Evolutionary conservation across 2,329 filamentous ascomycete genomes (phyloP), one percentile per base, ranked within the genome.

Genomic region (Ceratocystis huliohia): DNA sequence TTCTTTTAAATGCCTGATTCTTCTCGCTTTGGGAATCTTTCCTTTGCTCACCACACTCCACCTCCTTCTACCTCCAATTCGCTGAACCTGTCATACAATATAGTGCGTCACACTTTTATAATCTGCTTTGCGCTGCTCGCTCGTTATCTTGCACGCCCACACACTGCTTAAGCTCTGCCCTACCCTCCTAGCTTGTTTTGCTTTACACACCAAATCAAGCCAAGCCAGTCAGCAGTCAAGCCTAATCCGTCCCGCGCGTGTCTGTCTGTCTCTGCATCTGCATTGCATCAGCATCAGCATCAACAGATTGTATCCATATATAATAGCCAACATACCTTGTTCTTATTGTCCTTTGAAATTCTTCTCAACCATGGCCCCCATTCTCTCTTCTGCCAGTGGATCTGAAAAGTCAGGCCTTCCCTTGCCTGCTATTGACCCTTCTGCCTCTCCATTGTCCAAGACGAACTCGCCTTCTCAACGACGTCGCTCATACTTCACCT

Each of bases 391-490:
- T 44, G 50, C 64, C 53, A 46, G 37, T 17, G 44, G 48, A 50
- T 50, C 64, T 41, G 30, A 65, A 66, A 64, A 66, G 67, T 62
- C 64, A 48, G 37, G 59, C 37, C 64, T 66, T 61, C 61, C 67
- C 56, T 33, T 62, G 64, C 61, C 64, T 57, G 22, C 67, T 66
- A 50, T 30, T n/a, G 63, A 59, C 53, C 2, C 53, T 33, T 57
- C 63, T 64, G 41, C 62, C 25, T 48, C 33, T 41, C 37, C 53
- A 46, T 44, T 41, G 37, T 46, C 20, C 30, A 33, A 15, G 25
- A 10, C 37, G 17, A 28, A 41, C 37, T 13, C 37, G 37, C 10
- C 56, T 25, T 37, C 64, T 41, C 50, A 66, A 41, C 66, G 59
- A 25, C 61, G 64, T 48, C 63, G 57, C 37, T 56, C 56, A 5